A percentile compares a stretch with the other conserved stretches of the same genome.
These are phyloP conservation scores for Linanthus parryae DNA, from an alignment of 148 eudicot species.

Conservation along the genomic window DNA sequence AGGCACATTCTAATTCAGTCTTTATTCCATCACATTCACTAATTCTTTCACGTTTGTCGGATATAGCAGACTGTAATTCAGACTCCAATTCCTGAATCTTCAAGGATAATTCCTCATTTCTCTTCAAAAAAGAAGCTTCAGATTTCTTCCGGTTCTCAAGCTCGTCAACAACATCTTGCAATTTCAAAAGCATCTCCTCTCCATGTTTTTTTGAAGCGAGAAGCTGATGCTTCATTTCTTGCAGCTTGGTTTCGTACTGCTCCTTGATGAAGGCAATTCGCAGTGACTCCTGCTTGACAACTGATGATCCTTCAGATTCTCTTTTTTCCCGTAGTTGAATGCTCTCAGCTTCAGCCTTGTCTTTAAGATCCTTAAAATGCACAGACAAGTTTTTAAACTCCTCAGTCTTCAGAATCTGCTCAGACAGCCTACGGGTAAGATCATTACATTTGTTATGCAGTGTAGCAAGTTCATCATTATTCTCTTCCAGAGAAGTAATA, in stretches of 20 bases:
- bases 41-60: conserved; percentile 63
- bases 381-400: conserved; percentile 84
- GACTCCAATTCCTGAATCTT: conserved; percentile 62
- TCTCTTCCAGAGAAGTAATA: conserved; percentile 19
- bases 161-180: conserved; percentile 84
- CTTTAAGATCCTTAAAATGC: conserved; percentile 87
- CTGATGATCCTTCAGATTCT: conserved; percentile 49
- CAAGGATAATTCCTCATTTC: conserved; percentile 60
- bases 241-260: conserved; percentile 75
- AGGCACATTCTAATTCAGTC: conserved; percentile 83
- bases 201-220: conserved; percentile 79
- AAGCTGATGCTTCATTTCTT: conserved; percentile 74
- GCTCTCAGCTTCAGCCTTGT: conserved; percentile 65
- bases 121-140: conserved; percentile 61
- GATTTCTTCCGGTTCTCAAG: conserved; percentile 64
- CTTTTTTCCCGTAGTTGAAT: conserved; percentile 43
- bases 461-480: conserved; percentile 30
- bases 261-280: conserved; percentile 88
- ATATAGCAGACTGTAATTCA: conserved; percentile 44
- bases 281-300: conserved; percentile 63
- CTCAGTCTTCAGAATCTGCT: conserved; percentile 76
- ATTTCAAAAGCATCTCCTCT: conserved; percentile 82
- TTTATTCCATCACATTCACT: conserved; percentile 57
- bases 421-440: conserved; percentile 55
- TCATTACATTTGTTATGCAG: conserved; percentile 43